Base-by-base conservation (phyloP, 2,329 filamentous ascomycete species). In the Shiraia bambusicola region DNA sequence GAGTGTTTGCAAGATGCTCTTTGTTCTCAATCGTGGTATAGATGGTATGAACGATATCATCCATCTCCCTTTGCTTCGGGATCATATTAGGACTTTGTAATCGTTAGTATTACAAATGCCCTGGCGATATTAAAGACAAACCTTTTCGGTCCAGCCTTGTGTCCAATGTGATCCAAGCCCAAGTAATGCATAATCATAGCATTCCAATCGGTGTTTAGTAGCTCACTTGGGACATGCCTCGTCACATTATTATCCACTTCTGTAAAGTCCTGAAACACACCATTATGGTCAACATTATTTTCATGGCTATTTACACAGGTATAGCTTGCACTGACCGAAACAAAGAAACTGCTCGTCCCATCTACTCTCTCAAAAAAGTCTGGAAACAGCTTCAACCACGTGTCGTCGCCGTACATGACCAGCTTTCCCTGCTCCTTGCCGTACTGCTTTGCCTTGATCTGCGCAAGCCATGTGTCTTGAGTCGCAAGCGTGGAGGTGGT, bases 241-340 rank as follows among this genome's bases (percentile, higher is more conserved):
- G 93, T 98, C 56, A 98, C 93, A 67, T 98, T 98, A 65, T 90
- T 86, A 71, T 98, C 93, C 52, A 98, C 94, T 74, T 98, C 91
- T 35, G 88, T 94, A 62, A 96, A 98, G 69, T 98, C 93, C 89
- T 94, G 47, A 50, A 58, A 40, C 31, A 22, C 30, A 28, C 26
- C 40, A 36, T 33, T 25, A 43, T 28, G 43, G 61, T 63, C 59
- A 61, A 63, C 49, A 47, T 50, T 58, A 26, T 54, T 58, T 58
- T 66, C 45, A 57, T 22, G 50, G 37, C 53, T 64, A 67, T 48
- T 42, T 69, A 65, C 58, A 60, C 50, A 40, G 31, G 37, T 38
- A 33, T 35, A 34, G 42, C 45, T 30, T 31, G 46, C 47, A 81
- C 86, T 76, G 69, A 95, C 89, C 69, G 93, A 90, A 57, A 98